Conservation (phyloP, 2,329 filamentous ascomycete species). For the Periconia macrospinosa region DNA sequence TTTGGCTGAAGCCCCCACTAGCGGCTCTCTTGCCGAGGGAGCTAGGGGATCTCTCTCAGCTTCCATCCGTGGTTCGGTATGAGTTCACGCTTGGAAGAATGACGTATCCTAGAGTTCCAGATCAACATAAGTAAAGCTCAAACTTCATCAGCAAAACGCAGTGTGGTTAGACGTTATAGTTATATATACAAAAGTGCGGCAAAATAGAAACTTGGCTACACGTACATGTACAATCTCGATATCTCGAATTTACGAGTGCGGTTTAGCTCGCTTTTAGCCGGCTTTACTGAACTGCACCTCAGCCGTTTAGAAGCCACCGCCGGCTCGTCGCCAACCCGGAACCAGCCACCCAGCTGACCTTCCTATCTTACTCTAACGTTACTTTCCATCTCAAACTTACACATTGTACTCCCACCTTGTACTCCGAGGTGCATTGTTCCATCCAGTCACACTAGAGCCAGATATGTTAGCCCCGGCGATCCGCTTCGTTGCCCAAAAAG, state of each 20-base stretch:
- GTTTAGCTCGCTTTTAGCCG: conserved; percentile 8
- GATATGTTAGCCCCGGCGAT: conserved; percentile 26
- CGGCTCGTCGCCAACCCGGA: conserved; percentile 1
- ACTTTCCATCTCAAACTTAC: neutral
- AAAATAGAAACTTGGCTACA: neutral
- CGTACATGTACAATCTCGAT: neutral
- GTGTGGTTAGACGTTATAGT: too few relatives aligned
- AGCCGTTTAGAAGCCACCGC: neutral
- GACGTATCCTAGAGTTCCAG: too few relatives aligned
- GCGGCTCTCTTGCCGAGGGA: conserved; percentile 2
- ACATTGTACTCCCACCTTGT: too few relatives aligned
- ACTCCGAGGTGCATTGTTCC: too few relatives aligned
- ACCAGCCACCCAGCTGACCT: conserved; percentile 19
- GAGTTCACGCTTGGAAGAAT: too few relatives aligned
- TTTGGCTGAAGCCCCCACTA: conserved; percentile 34
- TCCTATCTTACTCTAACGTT: neutral
- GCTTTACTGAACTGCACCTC: conserved; percentile 7
- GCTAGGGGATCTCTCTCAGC: neutral
- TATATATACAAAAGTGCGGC: too few relatives aligned
- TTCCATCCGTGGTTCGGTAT: too few relatives aligned
- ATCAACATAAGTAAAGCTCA: too few relatives aligned
- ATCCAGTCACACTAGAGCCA: neutral
- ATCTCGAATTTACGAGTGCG: neutral
- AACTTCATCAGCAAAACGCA: too few relatives aligned
- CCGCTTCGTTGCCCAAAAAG: conserved; percentile 30